Evolutionary conservation across 768 basidiomycete genomes (phyloP).

Genomic region (Xerocomus brunneocitrinus): DNA sequence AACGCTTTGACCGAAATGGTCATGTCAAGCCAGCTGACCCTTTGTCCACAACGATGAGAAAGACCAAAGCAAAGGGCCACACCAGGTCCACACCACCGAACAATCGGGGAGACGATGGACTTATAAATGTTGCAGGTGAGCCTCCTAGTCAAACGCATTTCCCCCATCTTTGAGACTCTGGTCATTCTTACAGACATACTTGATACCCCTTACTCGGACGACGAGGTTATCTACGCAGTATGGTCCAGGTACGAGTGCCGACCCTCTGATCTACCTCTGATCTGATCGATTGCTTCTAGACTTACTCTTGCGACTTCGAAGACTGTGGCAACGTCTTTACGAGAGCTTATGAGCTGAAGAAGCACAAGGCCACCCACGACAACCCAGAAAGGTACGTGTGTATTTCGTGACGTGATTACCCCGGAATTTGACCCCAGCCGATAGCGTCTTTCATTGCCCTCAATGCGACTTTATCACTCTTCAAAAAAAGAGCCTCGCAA

Average conservation of each 20-base stretch:
- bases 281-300: constrained; percentile 6
- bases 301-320: constrained; percentile 4
- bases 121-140: constrained; percentile 2
- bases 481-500: constrained; percentile 16
- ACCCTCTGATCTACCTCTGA: neutral
- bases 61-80: neutral
- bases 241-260: constrained; percentile 8
- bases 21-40: neutral
- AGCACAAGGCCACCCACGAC: constrained; percentile 19
- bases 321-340: constrained; percentile 10
- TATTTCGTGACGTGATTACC: neutral
- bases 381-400: constrained; percentile 8
- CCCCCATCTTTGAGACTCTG: too few species aligned
- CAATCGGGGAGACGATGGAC: neutral
- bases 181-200: constrained; percentile 11
- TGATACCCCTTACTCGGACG: too few species aligned
- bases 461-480: constrained; percentile 16
- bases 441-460: constrained; percentile 19
- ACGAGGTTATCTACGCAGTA: neutral
- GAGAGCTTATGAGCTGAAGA: constrained; percentile 17
- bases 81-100: neutral
- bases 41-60: neutral
- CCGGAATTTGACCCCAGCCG: neutral
- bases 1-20: neutral
- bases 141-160: constrained; percentile 1